Percentiles rank a stretch among this genome's conserved stretches.
These are phyloP conservation scores for Phytophthora ramorum DNA, from an alignment of 352 stramenopile genomes.

Conservation along the genomic window DNA sequence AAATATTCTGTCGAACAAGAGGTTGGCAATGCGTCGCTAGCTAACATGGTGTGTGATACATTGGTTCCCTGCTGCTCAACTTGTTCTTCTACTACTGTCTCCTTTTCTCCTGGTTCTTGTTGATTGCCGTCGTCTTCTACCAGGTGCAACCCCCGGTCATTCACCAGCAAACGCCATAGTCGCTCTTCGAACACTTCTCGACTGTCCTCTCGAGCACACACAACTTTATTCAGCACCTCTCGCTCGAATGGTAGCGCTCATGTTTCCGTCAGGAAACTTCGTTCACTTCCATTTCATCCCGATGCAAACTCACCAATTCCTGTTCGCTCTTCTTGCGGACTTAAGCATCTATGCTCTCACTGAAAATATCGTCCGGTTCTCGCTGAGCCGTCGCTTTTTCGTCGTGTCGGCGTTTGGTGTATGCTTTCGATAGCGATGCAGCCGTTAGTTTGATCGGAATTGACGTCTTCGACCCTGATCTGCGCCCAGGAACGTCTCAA, in stretches of 20 bases:
- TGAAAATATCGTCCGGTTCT: constrained; percentile 45
- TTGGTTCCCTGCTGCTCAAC: neutral
- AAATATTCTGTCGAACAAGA: constrained; percentile 5
- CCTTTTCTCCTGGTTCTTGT: too few relatives aligned
- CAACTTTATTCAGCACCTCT: constrained; percentile 55
- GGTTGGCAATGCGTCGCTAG: neutral
- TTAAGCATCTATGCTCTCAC: constrained; percentile 58
- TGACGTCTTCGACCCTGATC: neutral
- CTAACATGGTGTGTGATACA: neutral
- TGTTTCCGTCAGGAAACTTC: constrained; percentile 40
- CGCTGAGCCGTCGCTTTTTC: constrained; percentile 33
- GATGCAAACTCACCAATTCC: constrained; percentile 55
- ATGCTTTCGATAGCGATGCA: constrained; percentile 41
- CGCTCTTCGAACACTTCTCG: constrained; percentile 41
- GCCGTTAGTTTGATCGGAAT: constrained; percentile 8
- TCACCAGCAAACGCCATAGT: constrained; percentile 25
- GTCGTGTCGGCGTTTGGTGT: constrained; percentile 49
- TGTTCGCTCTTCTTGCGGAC: constrained; percentile 48
- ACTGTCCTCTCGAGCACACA: constrained; percentile 60
- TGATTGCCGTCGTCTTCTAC: neutral
- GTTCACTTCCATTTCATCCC: constrained; percentile 46
- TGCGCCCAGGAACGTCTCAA: constrained; percentile 32
- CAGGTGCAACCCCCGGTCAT: constrained; percentile 17
- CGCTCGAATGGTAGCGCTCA: constrained; percentile 55
- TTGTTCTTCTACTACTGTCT: neutral